Percentiles rank a stretch among this genome's conserved stretches.
Evolutionary conservation across 1,139 yeast genomes (phyloP).

Genomic region (Geotrichum histeridarum): DNA sequence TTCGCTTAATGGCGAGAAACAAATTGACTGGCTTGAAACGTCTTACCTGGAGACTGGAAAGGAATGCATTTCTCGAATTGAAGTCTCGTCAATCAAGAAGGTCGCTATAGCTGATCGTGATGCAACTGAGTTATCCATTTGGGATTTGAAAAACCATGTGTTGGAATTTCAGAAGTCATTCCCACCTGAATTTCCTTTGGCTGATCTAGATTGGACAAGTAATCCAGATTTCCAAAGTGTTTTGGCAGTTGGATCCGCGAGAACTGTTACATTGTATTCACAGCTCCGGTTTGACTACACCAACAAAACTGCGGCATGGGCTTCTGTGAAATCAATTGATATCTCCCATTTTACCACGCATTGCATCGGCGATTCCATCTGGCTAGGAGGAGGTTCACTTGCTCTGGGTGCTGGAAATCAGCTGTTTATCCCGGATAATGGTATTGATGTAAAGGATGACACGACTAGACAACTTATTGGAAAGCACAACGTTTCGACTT

Average conservation of each 20-base stretch:
- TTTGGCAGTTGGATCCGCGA: constrained; percentile 69
- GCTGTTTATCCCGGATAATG: constrained; percentile 72
- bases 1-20: constrained; percentile 28
- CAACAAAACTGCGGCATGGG: constrained; percentile 69
- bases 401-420: constrained; percentile 90
- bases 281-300: constrained; percentile 88
- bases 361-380: constrained; percentile 78
- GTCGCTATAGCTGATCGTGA: constrained; percentile 61
- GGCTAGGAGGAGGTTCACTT: constrained; percentile 74
- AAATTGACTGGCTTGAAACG: constrained; percentile 49
- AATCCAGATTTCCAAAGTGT: constrained; percentile 66
- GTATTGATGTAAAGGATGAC: constrained; percentile 52
- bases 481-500: constrained; percentile 29
- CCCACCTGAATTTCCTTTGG: constrained; percentile 37
- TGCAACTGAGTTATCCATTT: constrained; percentile 53
- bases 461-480: constrained; percentile 41
- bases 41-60: constrained; percentile 53
- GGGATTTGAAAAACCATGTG: constrained; percentile 69
- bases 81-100: constrained; percentile 72
- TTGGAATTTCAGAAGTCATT: constrained; percentile 55
- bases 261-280: constrained; percentile 62
- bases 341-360: constrained; percentile 69
- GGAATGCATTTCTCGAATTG: constrained; percentile 47
- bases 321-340: constrained; percentile 68
- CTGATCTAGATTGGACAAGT: constrained; percentile 75